Evolutionary conservation across 805 yeast genomes (phyloP).

Genomic region (Candida namnaoensis): DNA sequence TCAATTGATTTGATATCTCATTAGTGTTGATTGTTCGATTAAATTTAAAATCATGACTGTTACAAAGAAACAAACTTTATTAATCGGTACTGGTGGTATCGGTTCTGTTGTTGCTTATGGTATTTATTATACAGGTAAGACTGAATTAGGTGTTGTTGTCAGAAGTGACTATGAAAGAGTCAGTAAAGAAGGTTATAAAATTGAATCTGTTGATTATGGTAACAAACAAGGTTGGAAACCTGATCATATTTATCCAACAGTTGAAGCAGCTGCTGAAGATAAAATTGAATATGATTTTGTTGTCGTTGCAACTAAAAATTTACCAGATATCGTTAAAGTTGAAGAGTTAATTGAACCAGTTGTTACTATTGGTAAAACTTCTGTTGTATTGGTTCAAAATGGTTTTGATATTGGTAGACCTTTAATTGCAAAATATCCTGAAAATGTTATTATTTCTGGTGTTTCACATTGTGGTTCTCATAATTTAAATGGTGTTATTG

Average conservation of each 20-base stretch:
- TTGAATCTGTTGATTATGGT: conserved; percentile 61
- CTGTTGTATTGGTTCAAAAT: conserved; percentile 54
- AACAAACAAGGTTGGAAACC: conserved; percentile 48
- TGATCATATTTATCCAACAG: conserved; percentile 34
- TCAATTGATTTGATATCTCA: too few species aligned
- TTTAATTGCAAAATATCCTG: conserved; percentile 39
- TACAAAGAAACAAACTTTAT: conserved; percentile 31
- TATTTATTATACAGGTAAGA: conserved; percentile 35
- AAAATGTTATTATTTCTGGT: conserved; percentile 45
- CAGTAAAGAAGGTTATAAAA: conserved; percentile 41
- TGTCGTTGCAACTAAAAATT: conserved; percentile 52
- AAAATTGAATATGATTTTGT: conserved; percentile 37
- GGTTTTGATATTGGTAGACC: conserved; percentile 61
- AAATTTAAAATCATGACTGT: too few species aligned
- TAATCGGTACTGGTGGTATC: conserved; percentile 83
- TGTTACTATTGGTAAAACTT: conserved; percentile 32
- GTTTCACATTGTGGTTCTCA: conserved; percentile 57
- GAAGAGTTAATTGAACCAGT: conserved; percentile 45
- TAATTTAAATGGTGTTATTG: conserved; percentile 37
- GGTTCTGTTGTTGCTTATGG: conserved; percentile 72
- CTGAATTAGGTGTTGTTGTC: conserved; percentile 51
- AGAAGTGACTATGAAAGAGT: conserved; percentile 58
- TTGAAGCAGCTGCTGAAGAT: conserved; percentile 35
- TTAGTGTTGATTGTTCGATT: too few species aligned
- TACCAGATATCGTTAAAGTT: conserved; percentile 54